These are phyloP conservation scores for Pestalotiopsis sp. DNA, from an alignment of 2,329 filamentous ascomycete species.

Conservation along the genomic window DNA sequence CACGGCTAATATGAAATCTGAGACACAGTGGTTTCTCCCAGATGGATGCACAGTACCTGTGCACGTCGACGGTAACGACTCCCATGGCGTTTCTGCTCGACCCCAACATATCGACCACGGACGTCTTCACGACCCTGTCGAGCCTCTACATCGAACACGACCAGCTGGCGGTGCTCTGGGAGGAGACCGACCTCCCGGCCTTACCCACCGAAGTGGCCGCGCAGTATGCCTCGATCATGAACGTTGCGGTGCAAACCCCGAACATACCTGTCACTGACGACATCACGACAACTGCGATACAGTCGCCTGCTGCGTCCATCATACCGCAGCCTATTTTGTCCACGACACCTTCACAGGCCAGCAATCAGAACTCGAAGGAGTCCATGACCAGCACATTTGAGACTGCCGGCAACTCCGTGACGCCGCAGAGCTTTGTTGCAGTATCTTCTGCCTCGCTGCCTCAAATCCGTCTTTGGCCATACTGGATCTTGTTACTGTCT, in stretches of 20 bases:
- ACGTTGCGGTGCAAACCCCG: neutral
- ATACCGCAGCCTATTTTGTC: neutral
- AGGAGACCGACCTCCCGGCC: slow-evolving; percentile 20
- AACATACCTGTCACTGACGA: neutral
- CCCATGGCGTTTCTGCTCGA: slow-evolving; percentile 30
- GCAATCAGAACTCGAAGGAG: neutral
- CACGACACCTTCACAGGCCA: neutral
- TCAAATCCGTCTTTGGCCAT: neutral
- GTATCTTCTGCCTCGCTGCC: neutral
- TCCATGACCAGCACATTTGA: neutral
- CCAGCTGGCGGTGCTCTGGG: slow-evolving; percentile 28
- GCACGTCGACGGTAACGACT: slow-evolving; percentile 26
- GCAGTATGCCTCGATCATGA: slow-evolving; percentile 29
- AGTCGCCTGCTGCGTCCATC: neutral
- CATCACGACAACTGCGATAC: neutral
- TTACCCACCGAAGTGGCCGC: slow-evolving; percentile 23
- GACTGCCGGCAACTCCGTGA: neutral
- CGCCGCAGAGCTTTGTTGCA: neutral
- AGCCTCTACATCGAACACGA: slow-evolving; percentile 28
- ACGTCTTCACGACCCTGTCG: slow-evolving; percentile 29
- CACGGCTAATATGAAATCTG: neutral
- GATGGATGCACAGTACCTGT: slow-evolving; percentile 19
- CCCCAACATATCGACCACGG: slow-evolving; percentile 27
- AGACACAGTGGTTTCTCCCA: slow-evolving; percentile 26
- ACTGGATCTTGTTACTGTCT: neutral